Percentiles rank a stretch among this genome's conserved stretches.
phyloP scores from a whole-genome alignment of 2,329 filamentous ascomycete species.

The Alternaria alternata region DNA sequence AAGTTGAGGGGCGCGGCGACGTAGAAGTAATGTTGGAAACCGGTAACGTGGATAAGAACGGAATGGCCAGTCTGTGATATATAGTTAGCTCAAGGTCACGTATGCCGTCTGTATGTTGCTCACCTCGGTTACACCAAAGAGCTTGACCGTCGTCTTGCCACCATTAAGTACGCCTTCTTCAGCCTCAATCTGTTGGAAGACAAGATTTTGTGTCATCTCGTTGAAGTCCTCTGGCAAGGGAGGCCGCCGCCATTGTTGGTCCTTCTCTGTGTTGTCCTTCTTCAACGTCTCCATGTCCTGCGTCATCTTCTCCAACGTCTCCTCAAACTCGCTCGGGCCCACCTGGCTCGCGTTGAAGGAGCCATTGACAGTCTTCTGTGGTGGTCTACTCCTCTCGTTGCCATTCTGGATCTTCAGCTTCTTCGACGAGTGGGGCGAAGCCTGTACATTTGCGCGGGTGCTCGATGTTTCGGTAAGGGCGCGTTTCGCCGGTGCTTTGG shows the following conservation, averaged over 20 bases:
- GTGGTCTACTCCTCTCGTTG: conserved; percentile 66
- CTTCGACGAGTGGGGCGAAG: conserved; percentile 67
- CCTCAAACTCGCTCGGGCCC: conserved; percentile 91
- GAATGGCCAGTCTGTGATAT: conserved; percentile 74
- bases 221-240: conserved; percentile 65
- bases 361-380: conserved; percentile 68
- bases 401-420: conserved; percentile 80
- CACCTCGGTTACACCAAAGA: conserved; percentile 91
- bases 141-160: conserved; percentile 79
- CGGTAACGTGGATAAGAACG: conserved; percentile 91
- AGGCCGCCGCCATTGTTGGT: conserved; percentile 87
- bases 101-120: conserved; percentile 10
- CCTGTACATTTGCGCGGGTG: conserved; percentile 55
- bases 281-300: conserved; percentile 90
- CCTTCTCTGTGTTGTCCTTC: conserved; percentile 86
- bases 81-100: conserved; percentile 19
- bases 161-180: conserved; percentile 87
- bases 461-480: conserved; percentile 57
- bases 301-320: conserved; percentile 93
- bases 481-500: conserved; percentile 54
- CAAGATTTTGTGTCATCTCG: conserved; percentile 72
- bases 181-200: conserved; percentile 94
- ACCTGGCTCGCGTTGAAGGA: conserved; percentile 73
- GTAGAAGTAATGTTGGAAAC: conserved; percentile 96
- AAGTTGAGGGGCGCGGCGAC: conserved; percentile 88